Base-by-base conservation (phyloP, 148 eudicot species). In the Rhododendron molle region DNA sequence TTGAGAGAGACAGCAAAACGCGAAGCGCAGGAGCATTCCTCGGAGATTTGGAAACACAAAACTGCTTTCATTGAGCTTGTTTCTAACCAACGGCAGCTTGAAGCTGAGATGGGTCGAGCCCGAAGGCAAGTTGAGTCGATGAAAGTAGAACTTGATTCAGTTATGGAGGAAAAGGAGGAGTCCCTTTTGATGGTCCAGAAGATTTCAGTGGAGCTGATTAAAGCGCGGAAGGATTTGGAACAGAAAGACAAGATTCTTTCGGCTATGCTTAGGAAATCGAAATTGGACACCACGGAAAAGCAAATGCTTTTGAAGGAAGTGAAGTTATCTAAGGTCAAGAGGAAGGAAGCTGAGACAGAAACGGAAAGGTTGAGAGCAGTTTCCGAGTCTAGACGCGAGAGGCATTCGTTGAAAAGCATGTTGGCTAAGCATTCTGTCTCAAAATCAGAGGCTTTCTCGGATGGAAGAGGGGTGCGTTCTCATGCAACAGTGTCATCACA, bases 61-160 rank as follows among this genome's bases (percentile, higher is more conserved):
- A 92, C 94, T 1, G 98, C 98, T 4, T 94, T 94, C 82, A 92
- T 97, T 83, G 99, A 97, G 92, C 92, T 97, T 32, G 98, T 97
- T 30, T 95, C 99, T 1, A 93, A 88, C 84, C 98, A 97, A 78
- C 81, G 98, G 26, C 99, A 93, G 86, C 91, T 97, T 38, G 98
- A 97, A 83, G 98, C 98, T 67, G 98, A 97, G 86, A 86, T 95
- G 87, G 91, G 96, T 28, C 91, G 99, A 78, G 92, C 95, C n/a
- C 83, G 87, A 34, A 92, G 93, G 89, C 98, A 94, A 92, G 90
- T 88, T 5, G 99, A 96, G 83, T 91, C 91, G 40, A 90, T 91
- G 32, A 97, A 94, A 67, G 87, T 92, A 80, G 94, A 95, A 82
- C 88, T 95, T 76, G 91, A 91, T 26, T 92, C 82, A 11, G 90